Evolutionary conservation across 176 grass and related monocot species (phyloP), one percentile per base, ranked within the genome.

Genomic region (Luzula sylvatica): DNA sequence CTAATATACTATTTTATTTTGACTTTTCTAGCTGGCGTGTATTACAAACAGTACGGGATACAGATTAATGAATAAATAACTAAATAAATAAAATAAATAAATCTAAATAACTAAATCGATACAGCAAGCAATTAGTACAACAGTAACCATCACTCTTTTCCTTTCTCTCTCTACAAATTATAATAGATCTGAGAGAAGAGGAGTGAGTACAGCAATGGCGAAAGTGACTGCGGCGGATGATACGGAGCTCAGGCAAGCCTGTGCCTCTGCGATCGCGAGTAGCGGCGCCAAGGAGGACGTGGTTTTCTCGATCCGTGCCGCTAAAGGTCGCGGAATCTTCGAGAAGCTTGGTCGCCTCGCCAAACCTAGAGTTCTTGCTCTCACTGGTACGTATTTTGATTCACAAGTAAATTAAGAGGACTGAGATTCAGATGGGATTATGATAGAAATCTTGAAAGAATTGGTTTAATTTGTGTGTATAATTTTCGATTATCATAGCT

Each of bases 261-360:
- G 81, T 66, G 85, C 85, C 15, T 39, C 75, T n/a, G 92, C 92
- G 41, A 83, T 98, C 68, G 85, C 78, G 1, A 72, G 74, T 0
- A 74, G 78, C 18, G 85, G 78, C 15, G 61, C 76, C 27, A 79
- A 76, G 24, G 78, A 90, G 81, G 78, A 87, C 11, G 78, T 98
- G 38, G 27, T 71, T 42, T 82, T 90, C 75, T 82, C 92, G 55
- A 90, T 90, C 78, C 86, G 92, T 44, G 85, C 90, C 29, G 86
- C 86, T 50, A 87, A 98, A 82, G 92, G 92, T 25, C 81, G 78
- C 32, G 75, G 92, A 65, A 80, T 98, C 77, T 90, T 98, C 65
- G 92, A 98, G 75, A 98, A 98, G 81, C 81, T 90, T 3, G 92
- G 92, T 20, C 69, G 85, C 25, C 69, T 98, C 45, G 81, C 92